These are phyloP conservation scores for Theileria annulata DNA, from an alignment of 169 alveolate genomes.

Conservation along the genomic window DNA sequence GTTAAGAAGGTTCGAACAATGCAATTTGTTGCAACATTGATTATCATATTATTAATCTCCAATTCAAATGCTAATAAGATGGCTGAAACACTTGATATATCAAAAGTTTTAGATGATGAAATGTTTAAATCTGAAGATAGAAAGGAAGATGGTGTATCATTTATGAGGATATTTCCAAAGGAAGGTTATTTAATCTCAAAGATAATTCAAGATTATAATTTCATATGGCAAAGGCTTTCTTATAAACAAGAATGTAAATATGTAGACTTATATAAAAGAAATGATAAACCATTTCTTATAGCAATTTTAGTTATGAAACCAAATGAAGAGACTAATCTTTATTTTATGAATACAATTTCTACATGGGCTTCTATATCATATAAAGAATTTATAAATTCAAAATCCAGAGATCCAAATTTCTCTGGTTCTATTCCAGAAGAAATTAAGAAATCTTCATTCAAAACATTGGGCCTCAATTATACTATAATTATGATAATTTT, in stretches of 20 bases:
- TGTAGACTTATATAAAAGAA: slow-evolving; percentile 4
- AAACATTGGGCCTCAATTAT: too few relatives aligned
- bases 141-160: background rate
- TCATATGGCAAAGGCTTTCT: slow-evolving; percentile 18
- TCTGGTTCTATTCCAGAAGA: too few relatives aligned
- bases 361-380: background rate
- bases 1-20: background rate
- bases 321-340: background rate
- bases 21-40: slow-evolving; percentile 11
- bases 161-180: background rate
- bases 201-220: slow-evolving; percentile 10
- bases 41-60: background rate
- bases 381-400: background rate
- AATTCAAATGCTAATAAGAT: background rate
- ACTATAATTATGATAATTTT: too few relatives aligned
- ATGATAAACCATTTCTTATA: background rate
- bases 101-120: background rate
- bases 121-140: background rate
- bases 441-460: too few relatives aligned
- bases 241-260: background rate
- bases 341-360: slow-evolving; percentile 10
- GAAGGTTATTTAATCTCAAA: background rate
- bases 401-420: background rate
- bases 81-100: background rate
- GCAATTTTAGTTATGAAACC: background rate